Conservation (phyloP, 129 eudicot species). For the Oenanthe sinensis region DNA sequence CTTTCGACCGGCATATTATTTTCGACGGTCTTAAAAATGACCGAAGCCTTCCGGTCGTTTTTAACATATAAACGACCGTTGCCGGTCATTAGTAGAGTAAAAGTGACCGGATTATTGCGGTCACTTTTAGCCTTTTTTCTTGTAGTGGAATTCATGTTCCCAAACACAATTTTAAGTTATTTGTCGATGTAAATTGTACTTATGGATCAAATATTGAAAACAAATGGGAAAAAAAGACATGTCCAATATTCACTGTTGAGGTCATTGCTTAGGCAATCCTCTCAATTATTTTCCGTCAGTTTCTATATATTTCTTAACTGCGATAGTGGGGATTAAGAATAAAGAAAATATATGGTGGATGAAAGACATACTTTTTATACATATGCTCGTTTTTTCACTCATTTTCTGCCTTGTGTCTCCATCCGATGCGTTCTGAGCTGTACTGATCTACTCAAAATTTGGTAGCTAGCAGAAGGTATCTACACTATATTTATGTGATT, state of each 20-base stretch:
- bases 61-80: too few relatives aligned
- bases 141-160: too few relatives aligned
- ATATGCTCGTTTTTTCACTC: neutral
- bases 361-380: neutral
- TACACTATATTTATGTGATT: neutral
- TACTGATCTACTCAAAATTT: neutral
- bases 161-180: too few relatives aligned
- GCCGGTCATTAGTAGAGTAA: too few relatives aligned
- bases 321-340: neutral
- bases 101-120: too few relatives aligned
- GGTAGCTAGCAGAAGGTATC: neutral
- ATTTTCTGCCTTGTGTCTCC: neutral
- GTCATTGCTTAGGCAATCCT: constrained; percentile 7
- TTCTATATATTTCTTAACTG: neutral
- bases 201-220: neutral
- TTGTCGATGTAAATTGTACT: neutral
- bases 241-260: neutral
- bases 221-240: neutral
- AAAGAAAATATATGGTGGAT: neutral
- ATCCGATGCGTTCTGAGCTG: neutral
- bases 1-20: too few relatives aligned
- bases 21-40: too few relatives aligned
- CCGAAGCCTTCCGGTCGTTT: too few relatives aligned
- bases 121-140: too few relatives aligned
- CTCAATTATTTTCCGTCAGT: neutral